phyloP scores from a whole-genome alignment of 495 filamentous ascomycete genomes.

The Talaromyces thailandensis region DNA sequence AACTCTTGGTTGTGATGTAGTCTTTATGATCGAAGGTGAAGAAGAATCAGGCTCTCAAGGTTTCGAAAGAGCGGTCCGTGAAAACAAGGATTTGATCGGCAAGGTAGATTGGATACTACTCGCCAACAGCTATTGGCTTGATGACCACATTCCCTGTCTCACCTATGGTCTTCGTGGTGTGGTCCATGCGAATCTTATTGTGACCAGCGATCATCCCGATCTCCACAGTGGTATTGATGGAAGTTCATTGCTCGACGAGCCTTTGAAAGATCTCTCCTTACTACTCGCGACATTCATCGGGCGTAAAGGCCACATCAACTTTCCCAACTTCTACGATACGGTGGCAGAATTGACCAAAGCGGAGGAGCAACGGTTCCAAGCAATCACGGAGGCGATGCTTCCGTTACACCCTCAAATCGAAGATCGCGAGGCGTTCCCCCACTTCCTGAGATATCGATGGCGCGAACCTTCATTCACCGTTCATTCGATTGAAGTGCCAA shows the following conservation, averaged over 20 bases:
- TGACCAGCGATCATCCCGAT: conserved; percentile 80
- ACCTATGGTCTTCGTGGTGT: conserved; percentile 95
- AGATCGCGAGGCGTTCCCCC: conserved; percentile 57
- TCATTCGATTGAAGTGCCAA: conserved; percentile 75
- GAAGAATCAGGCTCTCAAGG: conserved; percentile 91
- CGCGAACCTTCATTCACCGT: conserved; percentile 92
- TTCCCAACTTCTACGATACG: conserved; percentile 77
- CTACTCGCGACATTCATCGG: conserved; percentile 72
- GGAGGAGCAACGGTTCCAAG: conserved; percentile 73
- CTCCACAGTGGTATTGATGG: conserved; percentile 94
- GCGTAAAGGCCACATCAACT: conserved; percentile 43
- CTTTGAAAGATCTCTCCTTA: conserved; percentile 79
- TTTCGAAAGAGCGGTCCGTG: conserved; percentile 69
- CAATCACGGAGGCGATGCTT: conserved; percentile 69
- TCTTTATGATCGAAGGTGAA: conserved; percentile 93
- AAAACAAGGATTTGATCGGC: conserved; percentile 77
- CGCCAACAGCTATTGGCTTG: conserved; percentile 97
- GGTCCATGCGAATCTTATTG: conserved; percentile 80
- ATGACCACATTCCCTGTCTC: conserved; percentile 88
- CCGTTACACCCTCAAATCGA: conserved; percentile 59
- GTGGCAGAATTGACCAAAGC: conserved; percentile 66
- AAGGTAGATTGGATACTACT: conserved; percentile 86
- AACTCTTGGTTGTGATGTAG: conserved; percentile 70
- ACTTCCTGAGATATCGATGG: conserved; percentile 85
- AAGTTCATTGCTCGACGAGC: conserved; percentile 77